These are phyloP conservation scores for Cerioporus squamosus DNA, from an alignment of 1,284 basidiomycete species.

Conservation along the genomic window DNA sequence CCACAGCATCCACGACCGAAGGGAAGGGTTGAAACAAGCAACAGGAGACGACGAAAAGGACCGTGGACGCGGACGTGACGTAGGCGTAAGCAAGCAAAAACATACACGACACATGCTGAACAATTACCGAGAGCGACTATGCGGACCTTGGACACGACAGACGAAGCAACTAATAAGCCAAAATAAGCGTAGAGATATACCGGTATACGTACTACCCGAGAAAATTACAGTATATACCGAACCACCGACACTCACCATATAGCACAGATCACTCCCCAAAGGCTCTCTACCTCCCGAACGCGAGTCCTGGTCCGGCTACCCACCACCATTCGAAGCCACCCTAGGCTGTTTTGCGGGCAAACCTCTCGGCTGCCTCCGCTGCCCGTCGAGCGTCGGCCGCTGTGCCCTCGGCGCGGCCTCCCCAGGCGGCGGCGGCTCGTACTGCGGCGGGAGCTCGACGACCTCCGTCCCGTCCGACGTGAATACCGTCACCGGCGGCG, in stretches of 20 bases:
- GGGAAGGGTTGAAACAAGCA: too few relatives aligned
- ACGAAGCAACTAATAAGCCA: too few relatives aligned
- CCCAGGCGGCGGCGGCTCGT: slow-evolving; percentile 29
- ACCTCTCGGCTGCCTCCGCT: slow-evolving; percentile 12
- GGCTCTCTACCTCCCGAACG: too few relatives aligned
- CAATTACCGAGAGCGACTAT: too few relatives aligned
- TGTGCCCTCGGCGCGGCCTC: neutral
- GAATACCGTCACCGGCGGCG: slow-evolving; percentile 59
- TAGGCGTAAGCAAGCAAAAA: too few relatives aligned
- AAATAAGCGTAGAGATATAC: neutral
- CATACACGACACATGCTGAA: too few relatives aligned
- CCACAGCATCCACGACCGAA: neutral
- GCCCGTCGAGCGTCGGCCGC: slow-evolving; percentile 7
- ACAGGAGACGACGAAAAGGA: too few relatives aligned
- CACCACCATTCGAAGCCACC: slow-evolving; percentile 7
- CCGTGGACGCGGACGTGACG: too few relatives aligned
- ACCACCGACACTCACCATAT: too few relatives aligned
- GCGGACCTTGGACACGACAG: too few relatives aligned
- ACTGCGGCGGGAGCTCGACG: slow-evolving; percentile 60
- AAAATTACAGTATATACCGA: neutral
- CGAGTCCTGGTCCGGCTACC: too few relatives aligned
- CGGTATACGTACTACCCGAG: neutral
- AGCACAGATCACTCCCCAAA: too few relatives aligned
- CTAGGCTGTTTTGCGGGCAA: slow-evolving; percentile 11
- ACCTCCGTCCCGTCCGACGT: slow-evolving; percentile 57